A percentile compares a stretch with the other conserved stretches of the same genome.
These are phyloP conservation scores for Diaporthe vexans DNA, from an alignment of 2,329 filamentous ascomycete genomes.

Conservation along the genomic window DNA sequence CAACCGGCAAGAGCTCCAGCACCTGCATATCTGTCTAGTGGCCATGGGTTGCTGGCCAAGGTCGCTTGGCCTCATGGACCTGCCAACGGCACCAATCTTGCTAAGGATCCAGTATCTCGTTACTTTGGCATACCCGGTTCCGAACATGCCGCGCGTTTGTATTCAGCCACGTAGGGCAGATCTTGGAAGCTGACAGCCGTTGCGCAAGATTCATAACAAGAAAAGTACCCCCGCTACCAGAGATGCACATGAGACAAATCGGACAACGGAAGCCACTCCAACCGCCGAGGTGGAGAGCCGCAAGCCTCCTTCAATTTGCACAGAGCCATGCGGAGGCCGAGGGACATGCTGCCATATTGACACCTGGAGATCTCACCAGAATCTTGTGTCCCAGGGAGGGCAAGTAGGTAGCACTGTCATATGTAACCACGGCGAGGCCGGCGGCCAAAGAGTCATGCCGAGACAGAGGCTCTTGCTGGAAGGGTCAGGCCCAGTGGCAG, in stretches of 20 bases:
- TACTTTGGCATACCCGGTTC: not conserved
- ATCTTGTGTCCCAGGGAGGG: not conserved
- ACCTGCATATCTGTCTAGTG: not conserved
- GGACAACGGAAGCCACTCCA: slow-evolving; percentile 14
- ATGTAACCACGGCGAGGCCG: slow-evolving; percentile 31
- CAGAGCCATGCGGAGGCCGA: slow-evolving; percentile 17
- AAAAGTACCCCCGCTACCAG: slow-evolving; percentile 15
- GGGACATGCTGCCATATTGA: slow-evolving; percentile 11
- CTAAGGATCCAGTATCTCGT: slow-evolving; percentile 3
- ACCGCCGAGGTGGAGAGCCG: slow-evolving; percentile 26
- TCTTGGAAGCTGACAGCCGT: slow-evolving; percentile 9
- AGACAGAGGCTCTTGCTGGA: slow-evolving; percentile 31
- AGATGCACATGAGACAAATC: slow-evolving; percentile 26
- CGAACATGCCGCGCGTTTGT: slow-evolving; percentile 1
- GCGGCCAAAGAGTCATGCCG: slow-evolving; percentile 32
- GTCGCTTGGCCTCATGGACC: slow-evolving; percentile 19
- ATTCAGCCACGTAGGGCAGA: slow-evolving; percentile 15
- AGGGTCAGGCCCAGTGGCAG: slow-evolving; percentile 3
- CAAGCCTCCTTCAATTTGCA: slow-evolving; percentile 33
- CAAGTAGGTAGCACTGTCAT: slow-evolving; percentile 21
- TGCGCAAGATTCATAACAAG: not conserved
- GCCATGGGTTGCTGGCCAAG: not conserved
- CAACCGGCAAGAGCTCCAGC: not conserved
- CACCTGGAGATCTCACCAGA: not conserved
- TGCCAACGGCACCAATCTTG: slow-evolving; percentile 2